These are phyloP conservation scores for Phytophthora colocasiae DNA, from an alignment of 352 stramenopile species.

Conservation along the genomic window DNA sequence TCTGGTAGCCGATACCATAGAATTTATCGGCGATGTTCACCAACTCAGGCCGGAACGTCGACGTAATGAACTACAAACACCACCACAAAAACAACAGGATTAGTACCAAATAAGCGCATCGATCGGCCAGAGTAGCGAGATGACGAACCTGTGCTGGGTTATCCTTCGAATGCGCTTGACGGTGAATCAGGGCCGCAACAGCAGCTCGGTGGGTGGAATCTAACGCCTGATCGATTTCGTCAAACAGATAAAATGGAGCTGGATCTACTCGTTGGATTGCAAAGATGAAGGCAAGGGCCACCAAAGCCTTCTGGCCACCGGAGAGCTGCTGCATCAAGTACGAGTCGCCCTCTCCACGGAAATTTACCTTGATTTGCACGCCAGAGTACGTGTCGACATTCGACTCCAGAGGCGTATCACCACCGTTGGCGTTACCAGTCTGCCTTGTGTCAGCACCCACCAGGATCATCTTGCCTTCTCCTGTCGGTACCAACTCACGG, in stretches of 20 bases:
- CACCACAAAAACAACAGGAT: slow-evolving; percentile 1
- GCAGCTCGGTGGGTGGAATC: slow-evolving; percentile 98
- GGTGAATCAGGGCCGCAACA: slow-evolving; percentile 97
- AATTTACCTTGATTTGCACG: slow-evolving; percentile 98
- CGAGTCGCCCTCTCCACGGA: slow-evolving; percentile 95
- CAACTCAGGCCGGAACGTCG: slow-evolving; percentile 99
- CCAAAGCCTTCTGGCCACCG: slow-evolving; percentile 99
- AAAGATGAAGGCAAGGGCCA: slow-evolving; percentile 99
- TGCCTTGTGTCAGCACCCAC: slow-evolving; percentile 87
- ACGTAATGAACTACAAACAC: slow-evolving; percentile 95
- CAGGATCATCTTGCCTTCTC: slow-evolving; percentile 96
- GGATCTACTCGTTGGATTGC: slow-evolving; percentile 99
- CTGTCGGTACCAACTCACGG: slow-evolving; percentile 97
- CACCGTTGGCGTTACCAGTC: slow-evolving; percentile 14
- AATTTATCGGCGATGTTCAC: slow-evolving; percentile 97
- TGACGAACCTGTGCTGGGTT: slow-evolving; percentile 94
- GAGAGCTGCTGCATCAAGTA: slow-evolving; percentile 99
- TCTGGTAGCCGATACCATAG: slow-evolving; percentile 99
- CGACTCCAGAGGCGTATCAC: slow-evolving; percentile 38
- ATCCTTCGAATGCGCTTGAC: slow-evolving; percentile 94
- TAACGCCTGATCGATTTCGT: slow-evolving; percentile 99
- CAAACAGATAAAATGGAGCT: slow-evolving; percentile 99
- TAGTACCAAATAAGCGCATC: slow-evolving; percentile 3
- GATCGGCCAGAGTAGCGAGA: slow-evolving; percentile 2
- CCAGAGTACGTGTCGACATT: slow-evolving; percentile 95